phyloP scores from a whole-genome alignment of 1,139 yeast genomes.

The Yamadazyma atmosphaerica region DNA sequence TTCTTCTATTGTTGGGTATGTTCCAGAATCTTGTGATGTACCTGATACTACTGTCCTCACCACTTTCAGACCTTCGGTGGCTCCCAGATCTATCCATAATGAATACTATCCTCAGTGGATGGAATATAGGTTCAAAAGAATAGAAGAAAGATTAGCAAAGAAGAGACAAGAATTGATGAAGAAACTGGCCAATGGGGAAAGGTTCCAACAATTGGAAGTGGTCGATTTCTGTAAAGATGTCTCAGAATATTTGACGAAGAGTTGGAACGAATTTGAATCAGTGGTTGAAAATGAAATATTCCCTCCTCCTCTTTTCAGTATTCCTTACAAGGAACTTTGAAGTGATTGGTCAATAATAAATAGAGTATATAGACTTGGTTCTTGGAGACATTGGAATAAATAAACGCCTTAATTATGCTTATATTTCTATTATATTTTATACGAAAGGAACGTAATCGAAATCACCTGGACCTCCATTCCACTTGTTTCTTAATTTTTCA shows the following conservation, averaged over 20 bases:
- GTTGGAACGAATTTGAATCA: constrained; percentile 45
- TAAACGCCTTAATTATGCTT: not conserved
- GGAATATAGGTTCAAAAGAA: constrained; percentile 37
- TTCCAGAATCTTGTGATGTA: constrained; percentile 38
- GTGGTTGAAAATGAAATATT: constrained; percentile 27
- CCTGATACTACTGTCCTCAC: constrained; percentile 42
- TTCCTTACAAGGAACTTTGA: constrained; percentile 16
- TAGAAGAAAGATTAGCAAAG: constrained; percentile 30
- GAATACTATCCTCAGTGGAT: constrained; percentile 49
- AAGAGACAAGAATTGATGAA: constrained; percentile 22
- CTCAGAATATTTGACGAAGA: constrained; percentile 33
- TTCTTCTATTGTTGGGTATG: constrained; percentile 43
- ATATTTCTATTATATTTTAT: constrained; percentile 5
- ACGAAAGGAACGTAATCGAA: constrained; percentile 19
- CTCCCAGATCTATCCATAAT: constrained; percentile 37
- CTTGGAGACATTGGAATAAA: not conserved
- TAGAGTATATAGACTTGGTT: not conserved
- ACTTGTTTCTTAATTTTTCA: constrained; percentile 9
- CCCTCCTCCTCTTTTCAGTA: constrained; percentile 18
- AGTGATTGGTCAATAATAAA: not conserved
- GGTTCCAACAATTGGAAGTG: constrained; percentile 38
- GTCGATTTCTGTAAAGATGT: constrained; percentile 33
- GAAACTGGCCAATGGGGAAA: constrained; percentile 20
- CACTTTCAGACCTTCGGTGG: constrained; percentile 42
- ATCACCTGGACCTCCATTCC: constrained; percentile 13